phyloP scores from a whole-genome alignment of 2,329 filamentous ascomycete species.

The Fusarium torreyae region DNA sequence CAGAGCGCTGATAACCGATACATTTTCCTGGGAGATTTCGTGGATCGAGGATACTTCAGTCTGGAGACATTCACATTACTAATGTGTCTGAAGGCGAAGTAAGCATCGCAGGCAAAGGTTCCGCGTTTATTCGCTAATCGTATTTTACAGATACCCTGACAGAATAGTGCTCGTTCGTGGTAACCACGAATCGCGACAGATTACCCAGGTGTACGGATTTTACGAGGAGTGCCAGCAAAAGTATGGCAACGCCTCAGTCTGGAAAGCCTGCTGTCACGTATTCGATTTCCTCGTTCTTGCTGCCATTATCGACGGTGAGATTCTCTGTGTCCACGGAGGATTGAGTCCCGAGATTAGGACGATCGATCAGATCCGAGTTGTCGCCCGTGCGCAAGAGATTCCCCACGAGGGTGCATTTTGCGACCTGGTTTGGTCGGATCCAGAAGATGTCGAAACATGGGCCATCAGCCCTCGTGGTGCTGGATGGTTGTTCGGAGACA shows the following conservation, averaged over 20 bases:
- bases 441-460: constrained; percentile 97
- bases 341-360: constrained; percentile 93
- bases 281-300: constrained; percentile 98
- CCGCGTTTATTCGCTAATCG: constrained; percentile 40
- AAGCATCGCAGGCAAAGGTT: constrained; percentile 40
- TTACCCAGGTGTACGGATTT: constrained; percentile 98
- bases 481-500: constrained; percentile 98
- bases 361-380: constrained; percentile 99
- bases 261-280: constrained; percentile 99
- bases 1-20: constrained; percentile 70
- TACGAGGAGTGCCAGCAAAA: constrained; percentile 99
- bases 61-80: constrained; percentile 98
- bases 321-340: constrained; percentile 97
- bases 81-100: constrained; percentile 90
- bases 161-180: constrained; percentile 96
- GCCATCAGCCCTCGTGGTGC: constrained; percentile 93
- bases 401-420: constrained; percentile 99
- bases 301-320: constrained; percentile 97
- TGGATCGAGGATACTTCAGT: constrained; percentile 97
- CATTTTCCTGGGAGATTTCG: constrained; percentile 86
- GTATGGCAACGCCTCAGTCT: constrained; percentile 99
- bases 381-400: constrained; percentile 97
- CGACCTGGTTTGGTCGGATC: constrained; percentile 97
- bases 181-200: constrained; percentile 97
- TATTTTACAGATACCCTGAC: constrained; percentile 81